These are phyloP conservation scores for Penicillium subrubescens DNA, from an alignment of 495 filamentous ascomycete genomes.

Conservation along the genomic window DNA sequence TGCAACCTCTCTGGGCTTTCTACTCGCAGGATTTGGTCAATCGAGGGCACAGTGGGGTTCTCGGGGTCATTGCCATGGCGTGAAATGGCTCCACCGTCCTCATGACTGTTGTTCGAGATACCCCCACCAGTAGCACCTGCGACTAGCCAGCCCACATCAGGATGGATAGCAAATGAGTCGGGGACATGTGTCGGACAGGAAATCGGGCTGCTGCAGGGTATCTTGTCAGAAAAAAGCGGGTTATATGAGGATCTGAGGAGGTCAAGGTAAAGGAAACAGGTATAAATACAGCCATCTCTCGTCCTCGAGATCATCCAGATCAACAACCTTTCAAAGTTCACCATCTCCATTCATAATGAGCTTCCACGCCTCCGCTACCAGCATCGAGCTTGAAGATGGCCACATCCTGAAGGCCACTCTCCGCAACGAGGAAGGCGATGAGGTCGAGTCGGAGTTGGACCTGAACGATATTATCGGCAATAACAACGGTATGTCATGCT, in stretches of 20 bases:
- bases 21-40: background rate
- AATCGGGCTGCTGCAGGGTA: constrained; percentile 14
- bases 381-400: constrained; percentile 43
- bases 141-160: constrained; percentile 13
- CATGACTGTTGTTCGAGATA: constrained; percentile 2
- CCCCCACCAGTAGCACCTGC: constrained; percentile 10
- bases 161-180: constrained; percentile 19
- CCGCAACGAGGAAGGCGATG: constrained; percentile 29
- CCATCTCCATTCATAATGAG: constrained; percentile 35
- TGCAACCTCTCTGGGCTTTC: background rate
- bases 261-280: background rate
- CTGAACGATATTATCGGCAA: constrained; percentile 48
- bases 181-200: constrained; percentile 24
- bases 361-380: constrained; percentile 44
- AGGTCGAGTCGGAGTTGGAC: constrained; percentile 38
- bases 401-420: constrained; percentile 44
- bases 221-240: background rate
- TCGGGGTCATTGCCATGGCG: background rate
- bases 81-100: background rate
- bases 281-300: constrained; percentile 3
- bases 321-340: background rate
- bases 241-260: constrained; percentile 6
- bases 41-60: background rate
- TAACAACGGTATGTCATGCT: constrained; percentile 38
- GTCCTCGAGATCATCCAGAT: background rate